phyloP scores from a whole-genome alignment of 2,329 filamentous ascomycete species.

The Diaporthe amygdali region DNA sequence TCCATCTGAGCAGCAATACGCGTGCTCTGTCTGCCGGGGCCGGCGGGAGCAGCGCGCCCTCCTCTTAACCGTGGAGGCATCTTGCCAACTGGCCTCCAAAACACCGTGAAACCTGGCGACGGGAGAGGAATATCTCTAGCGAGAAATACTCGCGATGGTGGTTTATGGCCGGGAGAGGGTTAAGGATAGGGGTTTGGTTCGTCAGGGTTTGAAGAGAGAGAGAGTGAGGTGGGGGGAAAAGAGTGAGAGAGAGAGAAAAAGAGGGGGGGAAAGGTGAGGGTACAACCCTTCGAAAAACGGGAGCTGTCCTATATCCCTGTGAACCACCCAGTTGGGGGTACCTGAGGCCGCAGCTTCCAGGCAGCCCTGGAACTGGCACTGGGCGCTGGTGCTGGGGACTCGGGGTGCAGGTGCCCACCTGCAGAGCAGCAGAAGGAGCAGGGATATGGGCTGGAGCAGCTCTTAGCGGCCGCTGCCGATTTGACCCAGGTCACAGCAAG shows the following conservation, averaged over 20 bases:
- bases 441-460: not conserved
- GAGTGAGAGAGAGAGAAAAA: not conserved
- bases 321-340: too few species aligned
- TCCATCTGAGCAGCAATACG: conserved; percentile 20
- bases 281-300: too few species aligned
- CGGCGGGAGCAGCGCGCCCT: conserved; percentile 10
- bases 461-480: not conserved
- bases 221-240: not conserved
- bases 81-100: not conserved
- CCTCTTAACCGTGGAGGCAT: conserved; percentile 22
- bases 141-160: not conserved
- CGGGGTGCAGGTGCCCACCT: not conserved
- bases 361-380: too few species aligned
- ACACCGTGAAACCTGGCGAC: not conserved
- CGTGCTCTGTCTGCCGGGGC: conserved; percentile 21
- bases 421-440: not conserved
- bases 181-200: conserved; percentile 15
- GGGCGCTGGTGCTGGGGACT: too few species aligned
- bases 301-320: too few species aligned
- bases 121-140: not conserved
- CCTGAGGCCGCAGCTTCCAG: too few species aligned
- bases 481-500: not conserved
- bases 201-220: conserved; percentile 8
- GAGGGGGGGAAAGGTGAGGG: too few species aligned
- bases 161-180: not conserved